phyloP scores from a whole-genome alignment of 2,329 filamentous ascomycete genomes.

The Sclerotinia subarctica region DNA sequence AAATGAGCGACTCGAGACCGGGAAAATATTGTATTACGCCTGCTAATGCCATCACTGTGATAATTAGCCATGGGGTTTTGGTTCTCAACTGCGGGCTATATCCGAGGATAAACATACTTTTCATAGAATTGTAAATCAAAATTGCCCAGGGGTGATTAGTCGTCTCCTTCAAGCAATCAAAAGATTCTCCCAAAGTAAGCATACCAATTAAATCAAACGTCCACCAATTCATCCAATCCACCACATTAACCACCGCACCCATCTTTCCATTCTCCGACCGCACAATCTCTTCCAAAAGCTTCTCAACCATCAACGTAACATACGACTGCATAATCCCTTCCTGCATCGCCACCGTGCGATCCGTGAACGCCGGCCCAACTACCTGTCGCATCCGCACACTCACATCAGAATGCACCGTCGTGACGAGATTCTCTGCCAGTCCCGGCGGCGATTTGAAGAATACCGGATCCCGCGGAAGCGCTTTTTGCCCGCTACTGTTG shows the following conservation, averaged over 20 bases:
- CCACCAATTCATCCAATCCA: conserved; percentile 9
- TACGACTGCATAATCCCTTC: not conserved
- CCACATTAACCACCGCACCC: not conserved
- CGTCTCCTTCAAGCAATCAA: not conserved
- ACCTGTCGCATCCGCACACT: not conserved
- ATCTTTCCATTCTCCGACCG: not conserved
- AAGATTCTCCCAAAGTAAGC: not conserved
- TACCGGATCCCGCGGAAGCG: not conserved
- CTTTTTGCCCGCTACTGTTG: not conserved
- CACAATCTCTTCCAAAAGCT: not conserved
- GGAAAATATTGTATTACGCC: not conserved
- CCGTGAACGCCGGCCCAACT: not conserved
- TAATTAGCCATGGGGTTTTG: not conserved
- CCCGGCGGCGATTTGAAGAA: not conserved
- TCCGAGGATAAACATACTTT: not conserved
- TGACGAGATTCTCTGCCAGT: not conserved
- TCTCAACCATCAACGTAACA: not conserved
- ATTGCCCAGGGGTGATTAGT: not conserved
- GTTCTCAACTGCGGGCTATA: not conserved
- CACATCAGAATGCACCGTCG: not conserved
- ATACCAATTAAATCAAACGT: not conserved
- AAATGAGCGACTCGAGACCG: not conserved
- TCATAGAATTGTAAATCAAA: not conserved
- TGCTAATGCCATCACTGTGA: not conserved
- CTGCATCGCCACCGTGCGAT: not conserved